Percentiles rank a stretch among this genome's conserved stretches.
These are phyloP conservation scores for Nasturtium officinale DNA, from an alignment of 345 rosid genomes.

Conservation along the genomic window DNA sequence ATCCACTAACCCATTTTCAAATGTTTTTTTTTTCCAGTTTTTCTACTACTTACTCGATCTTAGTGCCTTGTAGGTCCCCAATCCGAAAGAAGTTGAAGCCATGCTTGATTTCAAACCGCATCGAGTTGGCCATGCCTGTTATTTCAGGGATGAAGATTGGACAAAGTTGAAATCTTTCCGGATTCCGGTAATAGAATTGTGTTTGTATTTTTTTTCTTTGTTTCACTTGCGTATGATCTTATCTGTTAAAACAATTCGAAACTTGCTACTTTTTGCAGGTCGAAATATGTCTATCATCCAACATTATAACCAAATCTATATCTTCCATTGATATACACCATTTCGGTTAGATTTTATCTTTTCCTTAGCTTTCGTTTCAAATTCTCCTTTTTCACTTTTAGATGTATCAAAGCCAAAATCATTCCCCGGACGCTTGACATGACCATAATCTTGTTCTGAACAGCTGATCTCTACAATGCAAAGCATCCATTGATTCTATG, in stretches of 20 bases:
- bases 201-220: background rate
- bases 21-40: constrained; percentile 30
- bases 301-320: constrained; percentile 75
- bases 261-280: constrained; percentile 55
- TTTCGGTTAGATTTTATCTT: constrained; percentile 60
- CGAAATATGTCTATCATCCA: constrained; percentile 96
- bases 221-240: background rate
- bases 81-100: constrained; percentile 69
- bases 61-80: constrained; percentile 85
- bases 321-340: constrained; percentile 87
- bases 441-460: constrained; percentile 22
- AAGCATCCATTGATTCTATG: constrained; percentile 80
- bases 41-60: constrained; percentile 47
- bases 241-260: background rate
- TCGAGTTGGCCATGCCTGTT: constrained; percentile 91
- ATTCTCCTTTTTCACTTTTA: background rate
- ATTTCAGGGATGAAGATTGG: constrained; percentile 66
- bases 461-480: constrained; percentile 70
- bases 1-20: constrained; percentile 10
- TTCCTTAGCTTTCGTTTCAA: constrained; percentile 1
- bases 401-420: background rate
- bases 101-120: constrained; percentile 90
- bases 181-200: constrained; percentile 56
- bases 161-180: constrained; percentile 58
- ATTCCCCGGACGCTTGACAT: background rate